Conservation (phyloP, 2,329 filamentous ascomycete species). For the Sphaerulina vaccinii region DNA sequence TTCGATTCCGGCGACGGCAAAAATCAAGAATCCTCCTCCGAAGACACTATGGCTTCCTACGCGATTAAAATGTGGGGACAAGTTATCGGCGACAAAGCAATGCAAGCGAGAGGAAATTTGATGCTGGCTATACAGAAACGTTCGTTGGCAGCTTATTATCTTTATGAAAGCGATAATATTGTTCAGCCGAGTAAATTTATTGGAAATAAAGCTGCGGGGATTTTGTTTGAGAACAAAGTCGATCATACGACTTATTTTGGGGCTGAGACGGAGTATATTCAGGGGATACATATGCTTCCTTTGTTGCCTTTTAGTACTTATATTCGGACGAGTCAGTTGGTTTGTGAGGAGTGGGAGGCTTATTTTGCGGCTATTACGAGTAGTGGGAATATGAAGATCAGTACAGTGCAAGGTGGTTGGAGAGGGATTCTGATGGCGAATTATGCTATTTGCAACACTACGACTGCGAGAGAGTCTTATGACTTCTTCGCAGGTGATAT, state of each 20-base stretch:
- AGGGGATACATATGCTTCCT: slow-evolving; percentile 82
- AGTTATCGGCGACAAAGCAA: slow-evolving; percentile 69
- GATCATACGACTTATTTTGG: slow-evolving; percentile 93
- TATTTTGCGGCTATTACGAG: slow-evolving; percentile 59
- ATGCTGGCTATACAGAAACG: slow-evolving; percentile 78
- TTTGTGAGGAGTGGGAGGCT: slow-evolving; percentile 76
- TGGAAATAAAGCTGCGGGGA: slow-evolving; percentile 68
- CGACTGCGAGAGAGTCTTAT: slow-evolving; percentile 55
- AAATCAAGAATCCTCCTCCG: slow-evolving; percentile 83
- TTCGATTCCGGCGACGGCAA: slow-evolving; percentile 72
- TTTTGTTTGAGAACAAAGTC: slow-evolving; percentile 85
- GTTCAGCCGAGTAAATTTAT: slow-evolving; percentile 75
- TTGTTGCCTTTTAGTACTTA: slow-evolving; percentile 67
- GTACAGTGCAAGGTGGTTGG: slow-evolving; percentile 73
- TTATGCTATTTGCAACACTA: slow-evolving; percentile 72
- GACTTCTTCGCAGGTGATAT: slow-evolving; percentile 66
- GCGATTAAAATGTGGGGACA: slow-evolving; percentile 92
- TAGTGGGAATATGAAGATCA: slow-evolving; percentile 40
- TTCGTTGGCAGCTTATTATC: slow-evolving; percentile 75
- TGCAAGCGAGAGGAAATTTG: slow-evolving; percentile 78
- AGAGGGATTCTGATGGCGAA: slow-evolving; percentile 81
- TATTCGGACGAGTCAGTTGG: slow-evolving; percentile 67
- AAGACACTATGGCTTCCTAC: slow-evolving; percentile 85
- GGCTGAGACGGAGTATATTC: slow-evolving; percentile 37
- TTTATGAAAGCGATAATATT: slow-evolving; percentile 69